Conservation (phyloP, 768 basidiomycete species). For the Macrolepiota fuliginosa region DNA sequence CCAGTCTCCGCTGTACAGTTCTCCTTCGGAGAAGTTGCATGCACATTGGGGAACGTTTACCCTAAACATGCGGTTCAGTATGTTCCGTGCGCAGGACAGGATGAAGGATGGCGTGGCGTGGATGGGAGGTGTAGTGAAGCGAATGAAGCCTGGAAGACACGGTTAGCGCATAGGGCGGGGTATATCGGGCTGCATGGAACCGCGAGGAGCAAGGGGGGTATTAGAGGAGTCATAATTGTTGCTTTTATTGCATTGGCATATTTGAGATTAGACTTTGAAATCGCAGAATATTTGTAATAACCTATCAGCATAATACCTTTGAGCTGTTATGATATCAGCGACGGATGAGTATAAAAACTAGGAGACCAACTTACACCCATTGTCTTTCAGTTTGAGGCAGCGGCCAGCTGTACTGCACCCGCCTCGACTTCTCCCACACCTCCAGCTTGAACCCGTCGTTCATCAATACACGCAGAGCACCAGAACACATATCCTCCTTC, state of each 20-base stretch:
- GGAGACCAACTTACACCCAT: not conserved
- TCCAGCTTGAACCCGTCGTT: not conserved
- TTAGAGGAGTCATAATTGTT: not conserved
- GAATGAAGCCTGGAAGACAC: not conserved
- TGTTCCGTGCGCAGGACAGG: constrained; percentile 12
- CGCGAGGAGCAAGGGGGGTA: not conserved
- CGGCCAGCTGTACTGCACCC: not conserved
- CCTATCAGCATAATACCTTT: not conserved
- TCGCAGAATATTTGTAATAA: not conserved
- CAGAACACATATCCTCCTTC: not conserved
- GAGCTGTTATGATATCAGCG: not conserved
- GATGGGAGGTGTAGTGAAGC: constrained; percentile 4
- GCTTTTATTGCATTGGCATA: not conserved
- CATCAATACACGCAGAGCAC: not conserved
- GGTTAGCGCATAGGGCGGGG: too few species aligned
- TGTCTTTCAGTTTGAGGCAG: not conserved
- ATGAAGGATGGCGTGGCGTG: constrained; percentile 9
- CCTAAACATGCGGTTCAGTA: constrained; percentile 8
- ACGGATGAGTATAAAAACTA: not conserved
- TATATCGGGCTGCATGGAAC: too few species aligned
- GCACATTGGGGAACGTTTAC: constrained; percentile 10
- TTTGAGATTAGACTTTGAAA: not conserved
- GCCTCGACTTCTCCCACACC: not conserved
- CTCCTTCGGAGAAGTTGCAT: not conserved
- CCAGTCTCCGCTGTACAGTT: not conserved